Evolutionary conservation across 2,329 filamentous ascomycete species (phyloP).

Genomic region (Cytospora schulzeri): DNA sequence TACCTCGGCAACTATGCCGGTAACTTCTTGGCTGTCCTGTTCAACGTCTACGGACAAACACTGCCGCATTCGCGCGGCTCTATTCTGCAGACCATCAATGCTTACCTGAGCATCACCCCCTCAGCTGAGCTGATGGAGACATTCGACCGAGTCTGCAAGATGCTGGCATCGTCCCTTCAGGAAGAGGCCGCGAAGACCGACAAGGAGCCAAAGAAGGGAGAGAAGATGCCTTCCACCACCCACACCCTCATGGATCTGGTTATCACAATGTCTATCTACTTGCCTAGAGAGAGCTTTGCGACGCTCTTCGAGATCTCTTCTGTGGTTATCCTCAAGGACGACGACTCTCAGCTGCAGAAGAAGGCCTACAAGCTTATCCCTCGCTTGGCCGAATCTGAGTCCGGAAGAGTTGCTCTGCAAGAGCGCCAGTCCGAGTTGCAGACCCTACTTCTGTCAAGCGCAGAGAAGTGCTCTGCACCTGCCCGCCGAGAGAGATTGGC

Average conservation of each 20-base stretch:
- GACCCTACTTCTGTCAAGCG: constrained; percentile 73
- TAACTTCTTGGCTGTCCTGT: constrained; percentile 93
- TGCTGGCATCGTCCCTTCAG: constrained; percentile 74
- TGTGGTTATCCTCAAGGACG: constrained; percentile 76
- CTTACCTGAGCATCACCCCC: constrained; percentile 87
- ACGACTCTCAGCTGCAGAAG: constrained; percentile 94
- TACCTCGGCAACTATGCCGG: constrained; percentile 78
- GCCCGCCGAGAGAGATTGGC: constrained; percentile 83
- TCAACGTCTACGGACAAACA: constrained; percentile 98
- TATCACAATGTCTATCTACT: constrained; percentile 92
- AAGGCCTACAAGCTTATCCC: constrained; percentile 99
- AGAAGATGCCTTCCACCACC: constrained; percentile 85
- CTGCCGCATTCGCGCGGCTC: constrained; percentile 88
- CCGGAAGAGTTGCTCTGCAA: constrained; percentile 73
- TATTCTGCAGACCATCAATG: constrained; percentile 92
- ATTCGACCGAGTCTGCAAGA: constrained; percentile 81
- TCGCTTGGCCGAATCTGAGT: constrained; percentile 78
- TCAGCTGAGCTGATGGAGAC: constrained; percentile 79
- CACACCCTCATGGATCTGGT: constrained; percentile 97
- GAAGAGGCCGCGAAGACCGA: constrained; percentile 54
- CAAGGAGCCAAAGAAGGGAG: constrained; percentile 64
- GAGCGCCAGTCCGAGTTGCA: constrained; percentile 81
- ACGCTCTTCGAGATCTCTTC: constrained; percentile 85
- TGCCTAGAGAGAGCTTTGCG: constrained; percentile 82
- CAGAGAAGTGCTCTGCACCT: constrained; percentile 84